Percentiles rank a stretch among this genome's conserved stretches.
phyloP scores from a whole-genome alignment of 306 rosid genomes.

The Dalbergia cultrata region DNA sequence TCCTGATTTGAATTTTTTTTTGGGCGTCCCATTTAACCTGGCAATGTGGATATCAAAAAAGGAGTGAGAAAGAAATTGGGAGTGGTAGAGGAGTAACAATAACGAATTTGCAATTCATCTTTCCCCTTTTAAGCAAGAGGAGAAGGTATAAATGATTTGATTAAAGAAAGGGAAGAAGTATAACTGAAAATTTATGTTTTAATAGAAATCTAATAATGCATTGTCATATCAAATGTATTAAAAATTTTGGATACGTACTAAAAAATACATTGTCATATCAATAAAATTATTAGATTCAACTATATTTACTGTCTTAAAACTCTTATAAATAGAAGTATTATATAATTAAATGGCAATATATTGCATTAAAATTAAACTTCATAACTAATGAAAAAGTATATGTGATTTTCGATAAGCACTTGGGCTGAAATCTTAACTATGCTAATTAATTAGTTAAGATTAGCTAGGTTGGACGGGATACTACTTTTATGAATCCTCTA shows the following conservation, averaged over 20 bases:
- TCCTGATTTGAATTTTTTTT: conserved; percentile 39
- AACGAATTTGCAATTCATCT: conserved; percentile 25
- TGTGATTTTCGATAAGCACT: background rate
- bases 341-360: too few species aligned
- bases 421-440: background rate
- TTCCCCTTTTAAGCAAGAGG: conserved; percentile 33
- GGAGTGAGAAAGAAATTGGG: background rate
- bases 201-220: too few species aligned
- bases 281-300: too few species aligned
- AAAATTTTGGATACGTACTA: too few species aligned
- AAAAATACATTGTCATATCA: too few species aligned
- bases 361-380: too few species aligned
- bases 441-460: background rate
- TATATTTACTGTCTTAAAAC: too few species aligned
- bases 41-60: conserved; percentile 18
- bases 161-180: conserved; percentile 28
- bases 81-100: background rate
- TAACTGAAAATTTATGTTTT: too few species aligned
- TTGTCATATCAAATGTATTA: too few species aligned
- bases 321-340: too few species aligned
- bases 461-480: too few species aligned
- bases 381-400: background rate
- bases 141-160: background rate
- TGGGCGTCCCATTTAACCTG: conserved; percentile 6
- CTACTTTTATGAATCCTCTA: too few species aligned